Percentiles rank a stretch among this genome's conserved stretches.
Conservation (phyloP, 129 eudicot genomes). For the Artemisia argyi region DNA sequence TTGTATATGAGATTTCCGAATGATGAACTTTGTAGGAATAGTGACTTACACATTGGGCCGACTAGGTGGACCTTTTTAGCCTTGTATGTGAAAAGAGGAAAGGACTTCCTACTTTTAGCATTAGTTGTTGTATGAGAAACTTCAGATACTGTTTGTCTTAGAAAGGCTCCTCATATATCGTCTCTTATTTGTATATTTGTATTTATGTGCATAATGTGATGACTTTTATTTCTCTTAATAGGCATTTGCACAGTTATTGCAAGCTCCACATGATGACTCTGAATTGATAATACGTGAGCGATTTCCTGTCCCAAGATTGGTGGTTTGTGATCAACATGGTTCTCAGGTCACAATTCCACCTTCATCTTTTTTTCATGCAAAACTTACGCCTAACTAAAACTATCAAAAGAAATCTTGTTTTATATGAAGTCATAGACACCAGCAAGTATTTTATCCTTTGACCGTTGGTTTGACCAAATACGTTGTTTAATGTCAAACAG, state of each 20-base stretch:
- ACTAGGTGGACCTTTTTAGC: too few relatives aligned
- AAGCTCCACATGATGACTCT: slow-evolving; percentile 90
- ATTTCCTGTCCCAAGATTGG: slow-evolving; percentile 91
- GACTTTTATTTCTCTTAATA: slow-evolving; percentile 7
- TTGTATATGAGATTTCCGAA: too few relatives aligned
- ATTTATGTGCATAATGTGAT: too few relatives aligned
- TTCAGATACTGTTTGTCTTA: too few relatives aligned
- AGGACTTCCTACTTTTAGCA: too few relatives aligned
- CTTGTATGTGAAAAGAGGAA: too few relatives aligned
- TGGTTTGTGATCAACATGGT: slow-evolving; percentile 97
- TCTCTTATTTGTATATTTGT: too few relatives aligned
- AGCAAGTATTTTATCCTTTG: not conserved
- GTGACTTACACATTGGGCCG: too few relatives aligned
- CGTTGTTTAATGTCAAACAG: slow-evolving; percentile 41
- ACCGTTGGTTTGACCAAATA: not conserved
- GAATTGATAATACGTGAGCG: slow-evolving; percentile 74
- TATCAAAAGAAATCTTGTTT: not conserved
- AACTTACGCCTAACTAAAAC: not conserved
- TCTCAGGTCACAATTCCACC: slow-evolving; percentile 58
- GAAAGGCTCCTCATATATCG: too few relatives aligned
- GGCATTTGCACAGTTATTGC: slow-evolving; percentile 79
- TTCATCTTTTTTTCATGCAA: not conserved
- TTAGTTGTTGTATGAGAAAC: too few relatives aligned
- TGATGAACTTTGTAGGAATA: too few relatives aligned
- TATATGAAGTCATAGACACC: not conserved